Evolutionary conservation across 1,139 yeast species (phyloP).

Genomic region (Yamadazyma jaroonii): DNA sequence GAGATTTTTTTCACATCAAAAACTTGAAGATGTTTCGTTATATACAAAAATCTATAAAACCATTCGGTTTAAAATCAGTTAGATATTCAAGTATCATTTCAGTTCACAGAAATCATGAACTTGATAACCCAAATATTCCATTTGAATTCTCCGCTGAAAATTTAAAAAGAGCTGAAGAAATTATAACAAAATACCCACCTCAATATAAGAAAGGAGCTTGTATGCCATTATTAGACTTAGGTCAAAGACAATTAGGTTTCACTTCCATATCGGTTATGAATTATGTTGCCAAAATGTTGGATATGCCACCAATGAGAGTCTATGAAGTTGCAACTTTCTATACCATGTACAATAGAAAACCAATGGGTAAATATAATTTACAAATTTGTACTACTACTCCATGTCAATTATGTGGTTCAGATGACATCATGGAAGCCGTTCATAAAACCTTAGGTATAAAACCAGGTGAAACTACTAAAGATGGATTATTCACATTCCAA

Average conservation of each 20-base stretch:
- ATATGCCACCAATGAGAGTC: constrained; percentile 94
- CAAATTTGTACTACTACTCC: constrained; percentile 93
- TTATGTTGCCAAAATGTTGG: constrained; percentile 81
- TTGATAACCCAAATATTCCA: constrained; percentile 65
- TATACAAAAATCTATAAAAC: constrained; percentile 8
- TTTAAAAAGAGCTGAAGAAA: constrained; percentile 64
- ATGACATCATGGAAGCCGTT: constrained; percentile 71
- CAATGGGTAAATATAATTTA: constrained; percentile 81
- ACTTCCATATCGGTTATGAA: constrained; percentile 91
- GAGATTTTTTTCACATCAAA: constrained; percentile 7
- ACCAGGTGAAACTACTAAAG: constrained; percentile 79
- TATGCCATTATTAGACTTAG: constrained; percentile 84
- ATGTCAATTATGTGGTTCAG: constrained; percentile 83
- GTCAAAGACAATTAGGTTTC: constrained; percentile 86
- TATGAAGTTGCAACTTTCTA: constrained; percentile 92
- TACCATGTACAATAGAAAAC: constrained; percentile 87
- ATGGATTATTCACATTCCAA: constrained; percentile 74
- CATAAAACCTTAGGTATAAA: constrained; percentile 58
- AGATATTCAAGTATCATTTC: constrained; percentile 48
- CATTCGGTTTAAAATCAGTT: constrained; percentile 2
- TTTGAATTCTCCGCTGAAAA: constrained; percentile 77
- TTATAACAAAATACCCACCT: constrained; percentile 77
- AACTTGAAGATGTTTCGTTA: constrained; percentile 13
- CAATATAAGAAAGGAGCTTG: constrained; percentile 87
- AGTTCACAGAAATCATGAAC: constrained; percentile 71